Base-by-base conservation (phyloP, 2,329 filamentous ascomycete genomes). In the Arthroderma uncinatum region DNA sequence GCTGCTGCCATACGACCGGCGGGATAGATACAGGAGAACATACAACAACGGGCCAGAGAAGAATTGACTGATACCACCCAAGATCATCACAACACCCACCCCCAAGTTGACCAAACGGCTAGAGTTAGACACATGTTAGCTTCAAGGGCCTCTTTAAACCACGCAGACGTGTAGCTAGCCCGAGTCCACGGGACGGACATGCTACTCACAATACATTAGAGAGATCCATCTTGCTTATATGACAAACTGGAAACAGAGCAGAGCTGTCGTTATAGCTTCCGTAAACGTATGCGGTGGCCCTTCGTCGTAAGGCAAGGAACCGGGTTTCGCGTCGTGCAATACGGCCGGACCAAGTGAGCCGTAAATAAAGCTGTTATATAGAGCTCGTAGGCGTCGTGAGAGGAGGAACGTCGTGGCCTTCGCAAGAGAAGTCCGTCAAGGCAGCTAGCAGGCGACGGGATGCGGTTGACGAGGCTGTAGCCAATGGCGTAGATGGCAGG, bases 91-190 rank as follows among this genome's bases (percentile, higher is more conserved):
- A 64, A 85, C 85, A 66, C 85, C 93, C 62, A 94, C 84, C 66
- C 78, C 88, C 73, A 98, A 79, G 80, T 98, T 98, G 72, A 95
- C 88, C 70, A 97, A 83, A 70, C 93, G 93, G 78, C 93, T 97
- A 71, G 12, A 47, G 4, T 60, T 65, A 57, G 62, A 33, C 36
- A 60, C 53, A 30, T 10, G 62, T 73, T 66, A 67, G 68, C 63
- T 40, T 54, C 48, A 47, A 52, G 14, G n/a, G 25, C 39, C n/a
- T 28, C 12, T 37, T 33, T 23, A 53, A 25, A n/a, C 6, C 9
- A 39, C 5, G 30, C 34, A 4, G n/a, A n/a, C n/a, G n/a, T 30
- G 21, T 30, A 52, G 21, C 9, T 9, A 42, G 21, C 21, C 7
- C 10, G 8, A 33, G 36, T 14, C 25, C 7, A n/a, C 6, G 44